Conservation (phyloP, 768 basidiomycete genomes). For the Bullera alba region DNA sequence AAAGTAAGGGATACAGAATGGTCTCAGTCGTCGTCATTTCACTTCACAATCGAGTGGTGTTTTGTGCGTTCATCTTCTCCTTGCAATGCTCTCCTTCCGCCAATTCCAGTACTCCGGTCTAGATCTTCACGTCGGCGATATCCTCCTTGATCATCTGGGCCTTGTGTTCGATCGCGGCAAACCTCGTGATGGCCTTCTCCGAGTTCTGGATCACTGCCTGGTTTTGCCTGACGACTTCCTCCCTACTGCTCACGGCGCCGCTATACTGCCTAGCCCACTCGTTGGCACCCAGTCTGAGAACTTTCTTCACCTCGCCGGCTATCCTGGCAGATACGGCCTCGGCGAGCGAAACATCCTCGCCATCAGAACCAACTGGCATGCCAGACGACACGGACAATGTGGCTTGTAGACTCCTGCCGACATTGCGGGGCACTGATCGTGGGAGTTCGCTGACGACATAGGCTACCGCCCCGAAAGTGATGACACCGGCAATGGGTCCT, state of each 20-base stretch:
- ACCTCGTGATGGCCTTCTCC: constrained; percentile 63
- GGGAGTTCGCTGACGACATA: constrained; percentile 86
- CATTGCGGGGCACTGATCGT: constrained; percentile 73
- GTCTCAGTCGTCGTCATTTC: too few relatives aligned
- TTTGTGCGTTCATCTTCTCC: not conserved
- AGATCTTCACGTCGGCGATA: constrained; percentile 30
- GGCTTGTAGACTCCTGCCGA: constrained; percentile 73
- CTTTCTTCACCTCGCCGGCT: constrained; percentile 81
- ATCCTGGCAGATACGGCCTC: constrained; percentile 65
- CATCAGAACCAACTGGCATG: constrained; percentile 45
- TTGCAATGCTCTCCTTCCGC: not conserved
- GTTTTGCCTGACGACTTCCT: constrained; percentile 65
- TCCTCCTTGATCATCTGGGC: constrained; percentile 42
- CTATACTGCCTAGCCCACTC: constrained; percentile 77
- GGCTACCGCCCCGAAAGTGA: constrained; percentile 36
- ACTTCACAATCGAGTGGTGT: too few relatives aligned
- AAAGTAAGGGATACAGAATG: too few relatives aligned
- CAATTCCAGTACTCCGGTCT: not conserved
- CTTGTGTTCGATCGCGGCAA: constrained; percentile 55
- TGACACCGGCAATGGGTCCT: constrained; percentile 72
- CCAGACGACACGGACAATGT: constrained; percentile 50
- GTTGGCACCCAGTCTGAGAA: constrained; percentile 82
- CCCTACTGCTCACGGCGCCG: constrained; percentile 68
- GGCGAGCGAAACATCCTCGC: constrained; percentile 53
- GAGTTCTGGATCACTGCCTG: constrained; percentile 71